Conservation (phyloP, 2,329 filamentous ascomycete genomes). For the Fusarium pininemorale region DNA sequence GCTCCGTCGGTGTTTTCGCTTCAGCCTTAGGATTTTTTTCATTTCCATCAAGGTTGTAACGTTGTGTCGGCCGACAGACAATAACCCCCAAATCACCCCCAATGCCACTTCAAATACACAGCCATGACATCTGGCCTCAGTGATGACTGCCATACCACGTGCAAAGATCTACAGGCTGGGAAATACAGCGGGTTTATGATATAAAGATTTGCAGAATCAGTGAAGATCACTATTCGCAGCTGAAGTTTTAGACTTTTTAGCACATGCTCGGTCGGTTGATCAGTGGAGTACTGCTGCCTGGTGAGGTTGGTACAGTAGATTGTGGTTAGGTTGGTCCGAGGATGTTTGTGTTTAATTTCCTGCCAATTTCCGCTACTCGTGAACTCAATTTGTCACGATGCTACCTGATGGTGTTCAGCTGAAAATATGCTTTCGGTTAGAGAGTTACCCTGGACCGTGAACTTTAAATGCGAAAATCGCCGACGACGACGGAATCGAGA, state of each 20-base stretch:
- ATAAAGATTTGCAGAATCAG: neutral
- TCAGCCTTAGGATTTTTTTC: neutral
- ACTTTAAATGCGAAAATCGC: neutral
- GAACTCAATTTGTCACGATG: neutral
- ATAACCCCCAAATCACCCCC: neutral
- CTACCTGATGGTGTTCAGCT: neutral
- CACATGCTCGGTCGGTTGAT: neutral
- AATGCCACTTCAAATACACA: neutral
- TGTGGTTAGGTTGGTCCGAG: neutral
- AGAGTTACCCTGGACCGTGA: neutral
- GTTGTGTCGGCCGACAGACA: neutral
- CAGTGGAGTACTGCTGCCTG: conserved; percentile 2
- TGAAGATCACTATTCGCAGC: neutral
- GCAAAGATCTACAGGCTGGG: neutral
- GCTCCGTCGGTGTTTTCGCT: neutral
- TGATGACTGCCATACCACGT: neutral
- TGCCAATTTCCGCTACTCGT: conserved; percentile 2
- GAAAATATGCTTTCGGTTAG: neutral
- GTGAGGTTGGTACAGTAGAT: neutral
- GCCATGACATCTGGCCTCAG: neutral
- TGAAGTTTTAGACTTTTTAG: neutral
- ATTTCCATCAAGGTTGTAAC: neutral
- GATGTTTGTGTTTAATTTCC: neutral
- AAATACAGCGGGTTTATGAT: neutral
- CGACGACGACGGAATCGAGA: neutral